Evolutionary conservation across 257 asterid genomes (phyloP).

Genomic region (Jasminum sambac): DNA sequence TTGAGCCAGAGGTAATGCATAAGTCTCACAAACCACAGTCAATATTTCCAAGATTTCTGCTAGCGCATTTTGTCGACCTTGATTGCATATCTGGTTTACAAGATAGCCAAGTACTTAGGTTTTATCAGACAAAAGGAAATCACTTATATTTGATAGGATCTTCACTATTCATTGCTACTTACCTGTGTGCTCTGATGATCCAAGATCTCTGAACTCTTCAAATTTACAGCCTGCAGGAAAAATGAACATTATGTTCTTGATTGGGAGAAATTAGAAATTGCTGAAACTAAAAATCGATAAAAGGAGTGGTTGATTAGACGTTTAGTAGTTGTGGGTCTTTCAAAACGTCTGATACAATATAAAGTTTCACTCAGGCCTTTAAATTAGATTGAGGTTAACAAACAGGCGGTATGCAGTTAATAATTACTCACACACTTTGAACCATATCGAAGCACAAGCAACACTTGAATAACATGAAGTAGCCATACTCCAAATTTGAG

Average conservation of each 20-base stretch:
- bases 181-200: constrained; percentile 79
- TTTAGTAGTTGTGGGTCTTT: no score
- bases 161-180: constrained; percentile 18
- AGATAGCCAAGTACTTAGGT: constrained; percentile 24
- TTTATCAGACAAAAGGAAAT: constrained; percentile 17
- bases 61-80: constrained; percentile 86
- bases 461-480: not conserved
- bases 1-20: constrained; percentile 86
- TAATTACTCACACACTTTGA: constrained; percentile 23
- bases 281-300: no score
- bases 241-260: constrained; percentile 15
- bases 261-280: no score
- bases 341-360: no score
- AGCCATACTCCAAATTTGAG: not conserved
- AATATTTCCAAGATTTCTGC: constrained; percentile 81
- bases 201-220: constrained; percentile 91
- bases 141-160: not conserved
- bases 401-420: constrained; percentile 19
- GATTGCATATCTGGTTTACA: constrained; percentile 72
- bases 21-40: constrained; percentile 80
- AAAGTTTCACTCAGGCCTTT: no score
- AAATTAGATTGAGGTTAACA: no score
- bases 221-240: constrained; percentile 84
- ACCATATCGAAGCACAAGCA: not conserved
- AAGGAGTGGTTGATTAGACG: no score